Base-by-base conservation (phyloP, 1,284 basidiomycete genomes). In the Cryptococcus amylolentus region DNA sequence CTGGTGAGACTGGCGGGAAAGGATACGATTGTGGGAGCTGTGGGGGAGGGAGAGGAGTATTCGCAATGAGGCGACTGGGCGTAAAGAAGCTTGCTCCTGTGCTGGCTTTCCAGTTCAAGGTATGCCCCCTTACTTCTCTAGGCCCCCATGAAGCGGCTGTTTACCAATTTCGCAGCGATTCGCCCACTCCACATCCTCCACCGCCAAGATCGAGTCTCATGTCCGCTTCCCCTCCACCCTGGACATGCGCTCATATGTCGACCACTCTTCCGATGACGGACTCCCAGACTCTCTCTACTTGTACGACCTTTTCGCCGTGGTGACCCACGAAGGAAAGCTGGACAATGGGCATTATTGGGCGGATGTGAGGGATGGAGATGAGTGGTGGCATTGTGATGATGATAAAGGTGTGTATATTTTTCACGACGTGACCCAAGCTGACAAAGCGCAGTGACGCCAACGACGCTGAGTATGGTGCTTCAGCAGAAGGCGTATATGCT, bases 351-450 rank as follows among this genome's bases (percentile, higher is more conserved):
- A 97, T 71, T 97, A 97, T 75, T 69, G 66, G 65, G 70, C 67
- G 16, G 70, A 73, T 50, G 68, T 77, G 3, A 61, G 71, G 39
- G 63, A 60, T 55, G 61, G 66, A 26, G 64, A 63, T 43, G 72
- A 91, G 86, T 97, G 93, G 93, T 95, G 91, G 78, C 86, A 87
- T 28, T 95, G 91, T 74, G 92, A 97, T 72, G 93, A 97, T 68
- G 92, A 95, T 70, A 95, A 91, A 62, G 69, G 88, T 89, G 64
- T 73, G 84, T 70, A 31, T 10, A 27, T 4, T 12, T 12, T 9
- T 16, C 4, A 12, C 6, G 18, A 18, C 35, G 23, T 27, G 31
- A 10, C 41, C 37, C n/a, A 23, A 7, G 16, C 27, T 47, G 5
- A 46, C 14, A 9, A 23, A 13, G 6, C n/a, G 5, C 28, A 76